Conservation (phyloP, 2,329 filamentous ascomycete species). For the Aspergillus arachidicola region DNA sequence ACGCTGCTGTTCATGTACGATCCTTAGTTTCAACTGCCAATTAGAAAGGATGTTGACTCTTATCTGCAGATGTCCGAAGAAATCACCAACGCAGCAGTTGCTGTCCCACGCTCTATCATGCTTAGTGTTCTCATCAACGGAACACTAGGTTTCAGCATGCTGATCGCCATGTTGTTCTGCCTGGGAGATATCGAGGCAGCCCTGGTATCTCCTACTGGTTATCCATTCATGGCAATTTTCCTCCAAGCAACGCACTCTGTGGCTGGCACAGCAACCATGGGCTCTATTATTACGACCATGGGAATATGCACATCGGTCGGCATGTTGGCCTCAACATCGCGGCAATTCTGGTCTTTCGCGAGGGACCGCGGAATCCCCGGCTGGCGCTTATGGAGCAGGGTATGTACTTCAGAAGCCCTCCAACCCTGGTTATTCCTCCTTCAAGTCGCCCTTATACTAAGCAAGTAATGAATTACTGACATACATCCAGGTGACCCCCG, state of each 20-base stretch:
- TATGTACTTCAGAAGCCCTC: constrained; percentile 11
- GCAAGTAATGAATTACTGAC: too few relatives aligned
- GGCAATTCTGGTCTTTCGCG: constrained; percentile 33
- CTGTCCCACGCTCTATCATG: constrained; percentile 41
- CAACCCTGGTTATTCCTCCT: too few relatives aligned
- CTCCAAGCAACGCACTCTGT: constrained; percentile 31
- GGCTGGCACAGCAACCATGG: constrained; percentile 29
- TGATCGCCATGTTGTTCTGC: constrained; percentile 44
- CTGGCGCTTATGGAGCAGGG: constrained; percentile 32
- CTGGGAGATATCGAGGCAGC: constrained; percentile 36
- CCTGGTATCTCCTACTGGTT: constrained; percentile 30
- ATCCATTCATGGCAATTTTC: constrained; percentile 40
- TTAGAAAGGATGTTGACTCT: neutral
- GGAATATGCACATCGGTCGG: constrained; percentile 35
- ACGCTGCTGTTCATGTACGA: constrained; percentile 43
- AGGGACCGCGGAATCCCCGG: constrained; percentile 30
- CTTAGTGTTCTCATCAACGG: constrained; percentile 41
- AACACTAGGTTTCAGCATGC: constrained; percentile 38
- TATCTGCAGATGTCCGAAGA: constrained; percentile 41
- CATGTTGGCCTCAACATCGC: constrained; percentile 50
- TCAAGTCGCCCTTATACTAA: too few relatives aligned
- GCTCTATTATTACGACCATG: constrained; percentile 31
- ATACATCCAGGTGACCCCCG: constrained; percentile 21
- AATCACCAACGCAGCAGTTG: constrained; percentile 38
- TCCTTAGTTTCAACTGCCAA: neutral